These are phyloP conservation scores for Claviceps africana DNA, from an alignment of 2,329 filamentous ascomycete genomes.

Conservation along the genomic window DNA sequence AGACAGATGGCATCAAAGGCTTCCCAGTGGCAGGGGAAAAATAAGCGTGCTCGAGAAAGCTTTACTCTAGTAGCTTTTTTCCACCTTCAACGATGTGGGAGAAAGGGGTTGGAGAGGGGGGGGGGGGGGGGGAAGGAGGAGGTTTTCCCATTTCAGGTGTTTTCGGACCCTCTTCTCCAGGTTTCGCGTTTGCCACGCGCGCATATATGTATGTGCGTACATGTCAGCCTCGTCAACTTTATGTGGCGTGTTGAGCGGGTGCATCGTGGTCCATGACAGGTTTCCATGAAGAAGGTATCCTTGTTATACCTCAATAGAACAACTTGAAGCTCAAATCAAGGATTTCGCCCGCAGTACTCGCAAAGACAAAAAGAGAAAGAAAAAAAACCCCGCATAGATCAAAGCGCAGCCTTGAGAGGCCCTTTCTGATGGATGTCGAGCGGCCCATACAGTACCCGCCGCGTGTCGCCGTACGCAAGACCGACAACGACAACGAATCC, in stretches of 20 bases:
- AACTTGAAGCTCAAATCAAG: not conserved
- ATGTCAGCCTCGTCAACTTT: not conserved
- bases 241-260: not conserved
- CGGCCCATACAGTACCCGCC: constrained; percentile 5
- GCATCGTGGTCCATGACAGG: not conserved
- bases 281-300: not conserved
- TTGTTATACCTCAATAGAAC: not conserved
- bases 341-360: not conserved
- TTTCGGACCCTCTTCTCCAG: not conserved
- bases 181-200: not conserved
- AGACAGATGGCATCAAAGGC: not conserved
- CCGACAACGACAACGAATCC: not conserved
- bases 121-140: not conserved
- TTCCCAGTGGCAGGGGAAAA: not conserved
- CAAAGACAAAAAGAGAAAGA: not conserved
- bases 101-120: too few species aligned
- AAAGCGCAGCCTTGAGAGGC: not conserved
- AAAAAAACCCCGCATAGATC: not conserved
- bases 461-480: constrained; percentile 2
- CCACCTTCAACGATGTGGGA: not conserved
- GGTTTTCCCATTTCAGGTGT: not conserved
- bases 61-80: not conserved
- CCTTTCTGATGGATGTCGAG: constrained; percentile 7
- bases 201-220: too few species aligned
- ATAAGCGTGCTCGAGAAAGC: not conserved